Conservation (phyloP, 345 rosid species). For the Noccaea caerulescens region DNA sequence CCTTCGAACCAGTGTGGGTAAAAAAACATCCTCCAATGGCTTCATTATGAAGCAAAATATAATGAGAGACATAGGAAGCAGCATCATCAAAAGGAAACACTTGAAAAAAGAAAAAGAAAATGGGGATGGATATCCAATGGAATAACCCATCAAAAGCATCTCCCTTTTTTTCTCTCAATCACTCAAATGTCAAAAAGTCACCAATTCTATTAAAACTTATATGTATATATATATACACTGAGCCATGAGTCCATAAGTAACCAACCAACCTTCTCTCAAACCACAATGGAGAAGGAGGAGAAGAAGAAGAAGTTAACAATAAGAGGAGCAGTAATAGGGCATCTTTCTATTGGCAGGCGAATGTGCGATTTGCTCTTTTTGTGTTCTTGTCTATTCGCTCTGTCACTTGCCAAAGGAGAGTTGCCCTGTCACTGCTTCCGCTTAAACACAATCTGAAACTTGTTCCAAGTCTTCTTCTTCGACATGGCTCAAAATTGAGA, state of each 20-base stretch:
- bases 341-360: conserved; percentile 46
- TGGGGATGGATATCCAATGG: conserved; percentile 42
- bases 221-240: conserved; percentile 27
- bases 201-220: conserved; percentile 10
- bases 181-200: conserved; percentile 36
- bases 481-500: background rate
- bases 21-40: conserved; percentile 20
- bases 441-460: conserved; percentile 31
- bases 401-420: conserved; percentile 48
- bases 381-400: conserved; percentile 13
- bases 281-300: background rate
- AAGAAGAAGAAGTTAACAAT: conserved; percentile 21
- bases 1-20: conserved; percentile 20
- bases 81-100: conserved; percentile 37
- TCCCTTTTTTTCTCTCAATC: conserved; percentile 9
- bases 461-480: background rate
- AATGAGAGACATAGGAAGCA: conserved; percentile 33
- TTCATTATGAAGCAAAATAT: conserved; percentile 32
- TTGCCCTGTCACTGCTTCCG: conserved; percentile 47
- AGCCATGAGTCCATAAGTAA: conserved; percentile 26
- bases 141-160: conserved; percentile 45
- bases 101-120: background rate
- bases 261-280: conserved; percentile 15
- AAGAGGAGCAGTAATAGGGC: conserved; percentile 45
- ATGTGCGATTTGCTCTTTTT: conserved; percentile 9